Conservation (phyloP, 805 yeast species). For the Zygosaccharomyces kombuchaensis region DNA sequence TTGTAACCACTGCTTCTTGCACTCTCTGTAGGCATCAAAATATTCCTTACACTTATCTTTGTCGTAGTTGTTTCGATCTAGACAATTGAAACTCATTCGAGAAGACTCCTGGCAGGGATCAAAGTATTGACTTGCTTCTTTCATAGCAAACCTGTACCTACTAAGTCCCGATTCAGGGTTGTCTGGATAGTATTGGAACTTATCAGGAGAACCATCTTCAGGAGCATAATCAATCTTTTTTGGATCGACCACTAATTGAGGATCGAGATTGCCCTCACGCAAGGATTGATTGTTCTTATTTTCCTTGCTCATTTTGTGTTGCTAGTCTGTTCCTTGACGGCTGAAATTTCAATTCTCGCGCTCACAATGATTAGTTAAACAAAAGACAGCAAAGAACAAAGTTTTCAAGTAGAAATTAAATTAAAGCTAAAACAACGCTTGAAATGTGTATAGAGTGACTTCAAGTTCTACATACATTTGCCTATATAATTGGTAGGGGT, state of each 20-base stretch:
- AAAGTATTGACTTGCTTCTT: slow-evolving; percentile 77
- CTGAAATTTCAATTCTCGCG: background rate
- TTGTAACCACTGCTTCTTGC: slow-evolving; percentile 70
- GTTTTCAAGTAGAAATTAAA: too few species aligned
- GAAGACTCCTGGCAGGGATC: slow-evolving; percentile 93
- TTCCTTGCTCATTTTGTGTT: background rate
- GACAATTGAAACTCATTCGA: slow-evolving; percentile 78
- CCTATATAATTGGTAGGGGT: too few species aligned
- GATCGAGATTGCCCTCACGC: slow-evolving; percentile 5
- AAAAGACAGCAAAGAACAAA: too few species aligned
- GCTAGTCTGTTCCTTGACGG: background rate
- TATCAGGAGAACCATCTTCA: slow-evolving; percentile 15
- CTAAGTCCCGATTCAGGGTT: slow-evolving; percentile 71
- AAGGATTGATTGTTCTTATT: background rate
- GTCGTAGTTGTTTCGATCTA: slow-evolving; percentile 73
- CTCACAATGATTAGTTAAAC: too few species aligned
- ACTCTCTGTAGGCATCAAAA: slow-evolving; percentile 89
- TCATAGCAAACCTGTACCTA: slow-evolving; percentile 61
- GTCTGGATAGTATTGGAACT: slow-evolving; percentile 59
- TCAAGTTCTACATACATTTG: background rate
- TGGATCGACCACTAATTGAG: slow-evolving; percentile 9
- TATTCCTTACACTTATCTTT: slow-evolving; percentile 68
- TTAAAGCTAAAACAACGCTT: too few species aligned
- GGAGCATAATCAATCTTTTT: slow-evolving; percentile 25
- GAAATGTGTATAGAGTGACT: too few species aligned